Conservation (phyloP, 2,329 filamentous ascomycete species). For the Immersiporthe knoxdaviesiana region DNA sequence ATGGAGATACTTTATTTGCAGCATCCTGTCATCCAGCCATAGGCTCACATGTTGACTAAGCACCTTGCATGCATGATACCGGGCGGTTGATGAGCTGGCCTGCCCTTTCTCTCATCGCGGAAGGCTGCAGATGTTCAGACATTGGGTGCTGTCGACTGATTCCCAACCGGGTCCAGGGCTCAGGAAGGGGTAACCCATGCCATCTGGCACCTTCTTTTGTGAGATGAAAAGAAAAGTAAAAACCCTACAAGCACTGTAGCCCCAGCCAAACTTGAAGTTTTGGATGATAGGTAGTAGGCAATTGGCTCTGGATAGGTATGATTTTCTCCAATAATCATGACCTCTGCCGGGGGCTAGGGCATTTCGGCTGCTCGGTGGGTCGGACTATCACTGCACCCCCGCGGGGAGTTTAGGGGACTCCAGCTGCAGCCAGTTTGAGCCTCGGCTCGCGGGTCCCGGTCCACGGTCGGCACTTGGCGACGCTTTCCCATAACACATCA, state of each 20-base stretch:
- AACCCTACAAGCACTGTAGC: no score
- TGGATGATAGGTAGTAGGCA: no score
- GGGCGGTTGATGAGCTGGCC: neutral
- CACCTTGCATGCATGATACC: neutral
- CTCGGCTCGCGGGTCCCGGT: constrained; percentile 14
- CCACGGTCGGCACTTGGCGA: constrained; percentile 12
- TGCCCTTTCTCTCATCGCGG: neutral
- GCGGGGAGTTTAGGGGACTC: constrained; percentile 1
- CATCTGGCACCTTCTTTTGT: no score
- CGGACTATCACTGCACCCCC: neutral
- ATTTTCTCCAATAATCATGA: no score
- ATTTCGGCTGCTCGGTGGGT: neutral
- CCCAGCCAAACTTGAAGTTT: no score
- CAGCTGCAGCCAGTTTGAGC: constrained; percentile 8
- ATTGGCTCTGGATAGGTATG: no score
- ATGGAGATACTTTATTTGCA: neutral
- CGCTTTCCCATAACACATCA: neutral
- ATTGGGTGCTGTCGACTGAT: neutral
- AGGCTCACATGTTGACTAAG: neutral
- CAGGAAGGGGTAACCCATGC: no score
- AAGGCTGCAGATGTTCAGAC: neutral
- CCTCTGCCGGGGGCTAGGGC: neutral
- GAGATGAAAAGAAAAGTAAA: no score
- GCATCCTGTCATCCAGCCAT: neutral
- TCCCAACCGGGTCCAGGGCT: no score